Evolutionary conservation across 225 moss, liverwort and hornwort species (phyloP), one percentile per base, ranked within the genome.

Genomic region (Marchantia paleacea): DNA sequence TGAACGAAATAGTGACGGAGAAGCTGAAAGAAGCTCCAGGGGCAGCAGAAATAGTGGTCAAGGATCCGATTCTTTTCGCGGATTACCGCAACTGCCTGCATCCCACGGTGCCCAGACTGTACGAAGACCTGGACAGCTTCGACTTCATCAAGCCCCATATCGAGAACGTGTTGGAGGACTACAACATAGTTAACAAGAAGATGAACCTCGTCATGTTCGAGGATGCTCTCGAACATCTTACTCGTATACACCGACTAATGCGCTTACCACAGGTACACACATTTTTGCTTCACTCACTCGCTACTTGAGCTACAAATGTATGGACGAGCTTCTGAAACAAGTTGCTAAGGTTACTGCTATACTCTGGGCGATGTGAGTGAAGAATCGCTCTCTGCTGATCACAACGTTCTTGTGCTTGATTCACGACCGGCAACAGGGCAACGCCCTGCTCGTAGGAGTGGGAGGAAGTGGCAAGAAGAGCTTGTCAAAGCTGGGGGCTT

Each of bases 401-500:
- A 66, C 12, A 66, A 28, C 28, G 13, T 8, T 12, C 13, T 26
- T 4, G 6, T 66, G n/a, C 9, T 62, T 3, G n/a, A 13, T 28
- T 29, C 66, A 28, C 14, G 29, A 7, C 65, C 52, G 62, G 13
- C 49, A 54, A 53, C 76, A 96, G 94, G 96, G 96, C 8, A 96
- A 96, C 71, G 92, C 91, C 7, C 83, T 96, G 29, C 89, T 96
- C 22, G 94, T 96, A 5, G 96, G 96, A 79, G 94, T 96, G 61
- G 96, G 94, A 79, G 94, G 96, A 20, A 96, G 96, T 83, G 96
- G 96, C 2, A 96, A 96, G 65, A 96, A 94, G 61, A 96, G 96
- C 29, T 82, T 96, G 81, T 90, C 96, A 51, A 92, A 85, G 79
- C 86, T 96, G 4, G 92, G 87, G 10, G 92, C 94, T 69, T 96